Evolutionary conservation across 2,329 filamentous ascomycete genomes (phyloP).

Genomic region (Trematosphaeria pertusa): DNA sequence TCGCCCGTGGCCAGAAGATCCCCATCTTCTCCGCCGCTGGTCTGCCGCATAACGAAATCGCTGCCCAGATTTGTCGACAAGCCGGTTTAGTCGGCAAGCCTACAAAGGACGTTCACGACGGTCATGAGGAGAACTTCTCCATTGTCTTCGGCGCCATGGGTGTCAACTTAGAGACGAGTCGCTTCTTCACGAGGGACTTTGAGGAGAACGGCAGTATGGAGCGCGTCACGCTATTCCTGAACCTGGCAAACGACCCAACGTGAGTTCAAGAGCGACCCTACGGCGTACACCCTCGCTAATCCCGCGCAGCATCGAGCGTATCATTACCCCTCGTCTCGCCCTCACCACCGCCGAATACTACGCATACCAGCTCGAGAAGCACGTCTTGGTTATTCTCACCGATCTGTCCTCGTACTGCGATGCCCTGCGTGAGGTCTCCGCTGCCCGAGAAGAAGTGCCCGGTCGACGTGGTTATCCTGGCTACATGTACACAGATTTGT

Average conservation of each 20-base stretch:
- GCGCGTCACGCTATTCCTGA: constrained; percentile 95
- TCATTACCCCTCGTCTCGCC: constrained; percentile 97
- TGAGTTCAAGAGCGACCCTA: no score
- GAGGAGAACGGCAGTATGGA: constrained; percentile 99
- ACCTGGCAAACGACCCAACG: constrained; percentile 99
- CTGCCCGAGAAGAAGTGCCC: constrained; percentile 96
- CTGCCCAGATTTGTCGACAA: constrained; percentile 97
- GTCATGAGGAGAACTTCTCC: constrained; percentile 98
- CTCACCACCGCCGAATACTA: constrained; percentile 99
- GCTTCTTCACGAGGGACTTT: constrained; percentile 98
- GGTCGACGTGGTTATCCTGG: constrained; percentile 99
- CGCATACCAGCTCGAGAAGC: constrained; percentile 99
- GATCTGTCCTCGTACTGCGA: constrained; percentile 98
- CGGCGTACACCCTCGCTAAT: no score
- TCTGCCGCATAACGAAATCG: constrained; percentile 99
- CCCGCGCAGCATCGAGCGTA: constrained; percentile 85
- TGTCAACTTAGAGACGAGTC: constrained; percentile 98
- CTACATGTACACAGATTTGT: constrained; percentile 99
- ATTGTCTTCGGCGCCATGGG: constrained; percentile 99
- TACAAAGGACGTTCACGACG: constrained; percentile 95
- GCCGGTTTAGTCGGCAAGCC: constrained; percentile 90
- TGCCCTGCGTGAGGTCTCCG: constrained; percentile 97
- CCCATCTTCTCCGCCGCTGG: constrained; percentile 98
- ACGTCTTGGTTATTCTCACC: constrained; percentile 97
- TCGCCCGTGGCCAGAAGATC: constrained; percentile 98